These are phyloP conservation scores for Pochonia chlamydosporia DNA, from an alignment of 2,329 filamentous ascomycete species.

Conservation along the genomic window DNA sequence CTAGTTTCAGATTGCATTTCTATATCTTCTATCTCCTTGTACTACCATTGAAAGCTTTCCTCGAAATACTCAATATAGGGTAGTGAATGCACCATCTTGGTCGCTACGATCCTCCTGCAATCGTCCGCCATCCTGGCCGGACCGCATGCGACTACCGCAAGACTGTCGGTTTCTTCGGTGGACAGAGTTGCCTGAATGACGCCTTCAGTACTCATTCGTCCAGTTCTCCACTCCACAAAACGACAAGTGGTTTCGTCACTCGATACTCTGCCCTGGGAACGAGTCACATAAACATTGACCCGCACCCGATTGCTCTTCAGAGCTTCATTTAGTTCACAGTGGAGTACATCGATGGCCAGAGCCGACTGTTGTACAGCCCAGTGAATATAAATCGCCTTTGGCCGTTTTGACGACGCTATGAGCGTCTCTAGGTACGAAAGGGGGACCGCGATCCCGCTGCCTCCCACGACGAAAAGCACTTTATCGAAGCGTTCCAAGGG, in stretches of 20 bases:
- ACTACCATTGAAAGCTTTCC: conserved; percentile 12
- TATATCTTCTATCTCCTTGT: not conserved
- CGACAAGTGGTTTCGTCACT: conserved; percentile 12
- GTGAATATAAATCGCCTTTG: conserved; percentile 25
- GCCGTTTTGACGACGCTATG: conserved; percentile 10
- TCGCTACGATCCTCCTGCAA: conserved; percentile 29
- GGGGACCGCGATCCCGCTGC: conserved; percentile 38
- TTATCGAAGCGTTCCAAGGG: conserved; percentile 31
- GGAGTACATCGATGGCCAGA: conserved; percentile 31
- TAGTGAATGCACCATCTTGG: conserved; percentile 19
- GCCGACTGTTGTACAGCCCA: conserved; percentile 38
- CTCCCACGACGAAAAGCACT: conserved; percentile 38
- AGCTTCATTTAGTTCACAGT: too few species aligned
- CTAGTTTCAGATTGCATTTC: too few species aligned
- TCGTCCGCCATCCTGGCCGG: conserved; percentile 40
- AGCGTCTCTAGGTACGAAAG: conserved; percentile 31
- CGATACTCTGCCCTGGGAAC: conserved; percentile 22
- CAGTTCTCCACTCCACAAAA: too few species aligned
- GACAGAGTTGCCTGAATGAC: conserved; percentile 24
- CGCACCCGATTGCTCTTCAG: conserved; percentile 24
- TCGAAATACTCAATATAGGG: conserved; percentile 12
- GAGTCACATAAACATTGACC: conserved; percentile 23
- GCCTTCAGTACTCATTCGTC: conserved; percentile 26
- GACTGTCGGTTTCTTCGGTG: conserved; percentile 14
- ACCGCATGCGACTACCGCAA: conserved; percentile 39